These are phyloP conservation scores for Bonia amplexicaulis DNA, from an alignment of 176 grass and related monocot genomes.

Conservation along the genomic window DNA sequence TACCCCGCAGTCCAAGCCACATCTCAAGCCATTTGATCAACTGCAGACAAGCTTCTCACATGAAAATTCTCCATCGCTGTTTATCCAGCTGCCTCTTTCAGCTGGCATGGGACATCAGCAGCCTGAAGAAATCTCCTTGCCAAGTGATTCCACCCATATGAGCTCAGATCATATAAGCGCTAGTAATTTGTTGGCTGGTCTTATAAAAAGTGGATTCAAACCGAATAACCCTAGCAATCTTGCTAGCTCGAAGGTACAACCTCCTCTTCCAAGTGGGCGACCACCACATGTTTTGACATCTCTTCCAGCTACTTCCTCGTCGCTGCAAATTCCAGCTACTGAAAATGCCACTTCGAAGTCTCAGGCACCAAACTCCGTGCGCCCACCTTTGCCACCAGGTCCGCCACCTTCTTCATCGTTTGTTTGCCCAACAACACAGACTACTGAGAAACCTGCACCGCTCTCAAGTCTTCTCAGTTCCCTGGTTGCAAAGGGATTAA, in stretches of 20 bases:
- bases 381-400: conserved; percentile 70
- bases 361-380: conserved; percentile 26
- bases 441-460: conserved; percentile 39
- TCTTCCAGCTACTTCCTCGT: conserved; percentile 28
- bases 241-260: conserved; percentile 22
- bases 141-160: conserved; percentile 27
- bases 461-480: conserved; percentile 86
- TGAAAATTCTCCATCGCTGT: conserved; percentile 25
- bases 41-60: conserved; percentile 22
- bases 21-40: conserved; percentile 27
- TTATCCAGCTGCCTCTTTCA: conserved; percentile 19
- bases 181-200: conserved; percentile 63
- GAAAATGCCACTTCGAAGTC: conserved; percentile 19
- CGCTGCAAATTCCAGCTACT: conserved; percentile 24
- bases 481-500: conserved; percentile 89
- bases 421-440: conserved; percentile 11
- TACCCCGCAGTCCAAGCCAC: conserved; percentile 30
- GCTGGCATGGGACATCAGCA: background rate
- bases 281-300: conserved; percentile 23
- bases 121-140: conserved; percentile 32
- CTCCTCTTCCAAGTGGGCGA: conserved; percentile 47
- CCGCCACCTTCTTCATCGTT: conserved; percentile 45
- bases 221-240: conserved; percentile 30
- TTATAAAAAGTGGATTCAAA: conserved; percentile 60
- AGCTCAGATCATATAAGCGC: conserved; percentile 27